Evolutionary conservation across 495 filamentous ascomycete genomes (phyloP).

Genomic region (Aeminium ludgeri): DNA sequence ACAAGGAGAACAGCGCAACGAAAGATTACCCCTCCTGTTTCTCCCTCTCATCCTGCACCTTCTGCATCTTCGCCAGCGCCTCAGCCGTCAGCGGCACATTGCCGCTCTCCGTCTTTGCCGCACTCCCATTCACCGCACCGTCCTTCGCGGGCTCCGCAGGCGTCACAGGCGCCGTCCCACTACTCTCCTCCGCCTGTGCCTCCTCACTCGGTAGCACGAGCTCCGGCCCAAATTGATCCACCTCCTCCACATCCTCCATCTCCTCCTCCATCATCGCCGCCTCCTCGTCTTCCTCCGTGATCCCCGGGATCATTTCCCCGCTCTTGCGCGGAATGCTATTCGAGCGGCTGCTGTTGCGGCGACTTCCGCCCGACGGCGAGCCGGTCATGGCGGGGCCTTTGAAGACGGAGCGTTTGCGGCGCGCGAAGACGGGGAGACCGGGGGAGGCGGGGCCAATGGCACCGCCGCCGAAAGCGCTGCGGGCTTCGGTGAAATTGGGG

Average conservation of each 20-base stretch:
- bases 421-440: constrained; percentile 65
- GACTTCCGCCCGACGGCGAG: constrained; percentile 22
- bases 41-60: constrained; percentile 8
- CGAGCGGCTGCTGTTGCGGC: constrained; percentile 23
- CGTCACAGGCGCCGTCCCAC: background rate
- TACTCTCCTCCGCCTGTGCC: constrained; percentile 7
- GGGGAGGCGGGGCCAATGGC: constrained; percentile 33
- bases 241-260: constrained; percentile 26
- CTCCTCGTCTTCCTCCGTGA: constrained; percentile 57
- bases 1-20: too few species aligned
- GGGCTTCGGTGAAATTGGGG: constrained; percentile 22
- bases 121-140: constrained; percentile 5
- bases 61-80: constrained; percentile 12
- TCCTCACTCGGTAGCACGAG: background rate
- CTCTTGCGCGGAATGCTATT: constrained; percentile 30
- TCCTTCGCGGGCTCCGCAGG: constrained; percentile 4
- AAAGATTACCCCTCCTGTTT: background rate
- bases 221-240: constrained; percentile 23
- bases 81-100: constrained; percentile 11
- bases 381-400: constrained; percentile 61
- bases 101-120: background rate
- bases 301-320: constrained; percentile 68
- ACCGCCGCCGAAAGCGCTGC: constrained; percentile 9
- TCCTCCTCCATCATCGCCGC: constrained; percentile 9
- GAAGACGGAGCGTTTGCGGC: constrained; percentile 74